Evolutionary conservation across 208 protist genomes (phyloP).

Genomic region (Trypanosoma cruzi): DNA sequence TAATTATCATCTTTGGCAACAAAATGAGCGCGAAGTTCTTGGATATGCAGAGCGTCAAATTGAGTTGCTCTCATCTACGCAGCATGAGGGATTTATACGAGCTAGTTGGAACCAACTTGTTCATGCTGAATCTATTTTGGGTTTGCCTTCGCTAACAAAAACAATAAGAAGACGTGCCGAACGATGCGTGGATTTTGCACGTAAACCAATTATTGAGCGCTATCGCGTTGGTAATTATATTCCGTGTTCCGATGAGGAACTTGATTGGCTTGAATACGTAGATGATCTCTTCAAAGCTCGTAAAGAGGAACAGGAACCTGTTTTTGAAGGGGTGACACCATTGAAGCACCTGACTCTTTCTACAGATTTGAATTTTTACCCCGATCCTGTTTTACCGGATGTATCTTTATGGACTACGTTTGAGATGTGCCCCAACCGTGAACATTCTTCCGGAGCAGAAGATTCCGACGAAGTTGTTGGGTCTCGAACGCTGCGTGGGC

Average conservation of each 20-base stretch:
- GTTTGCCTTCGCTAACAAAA: constrained; percentile 62
- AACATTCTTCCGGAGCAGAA: constrained; percentile 17
- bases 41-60: constrained; percentile 81
- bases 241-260: constrained; percentile 50
- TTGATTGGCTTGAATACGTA: constrained; percentile 56
- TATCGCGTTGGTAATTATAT: constrained; percentile 76
- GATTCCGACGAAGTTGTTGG: constrained; percentile 66
- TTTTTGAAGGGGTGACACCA: constrained; percentile 40
- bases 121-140: constrained; percentile 49
- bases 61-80: constrained; percentile 48
- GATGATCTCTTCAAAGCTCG: constrained; percentile 55
- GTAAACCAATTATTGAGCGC: constrained; percentile 44
- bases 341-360: constrained; percentile 17
- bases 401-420: constrained; percentile 19
- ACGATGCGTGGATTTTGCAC: constrained; percentile 35
- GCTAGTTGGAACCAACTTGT: constrained; percentile 79
- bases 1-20: constrained; percentile 66
- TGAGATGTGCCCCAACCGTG: constrained; percentile 20
- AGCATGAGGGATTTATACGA: constrained; percentile 38
- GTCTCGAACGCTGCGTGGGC: constrained; percentile 52
- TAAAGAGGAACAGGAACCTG: constrained; percentile 51
- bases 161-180: constrained; percentile 48
- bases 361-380: not conserved
- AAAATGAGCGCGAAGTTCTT: constrained; percentile 65
- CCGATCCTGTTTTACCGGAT: constrained; percentile 16